Conservation (phyloP, 2,329 filamentous ascomycete species). For the Clarireedia paspali region DNA sequence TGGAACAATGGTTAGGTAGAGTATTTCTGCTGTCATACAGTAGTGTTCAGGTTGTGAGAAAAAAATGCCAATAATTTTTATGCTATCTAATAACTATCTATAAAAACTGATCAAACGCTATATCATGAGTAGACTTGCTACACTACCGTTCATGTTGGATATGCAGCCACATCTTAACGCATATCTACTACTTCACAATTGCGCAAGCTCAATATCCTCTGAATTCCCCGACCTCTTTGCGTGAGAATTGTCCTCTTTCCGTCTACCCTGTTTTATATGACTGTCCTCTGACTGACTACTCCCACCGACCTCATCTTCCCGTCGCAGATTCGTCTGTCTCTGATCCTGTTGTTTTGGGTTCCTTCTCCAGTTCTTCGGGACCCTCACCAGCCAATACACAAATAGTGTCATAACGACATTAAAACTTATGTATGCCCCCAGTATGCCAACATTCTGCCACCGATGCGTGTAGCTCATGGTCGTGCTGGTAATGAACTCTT, state of each 20-base stretch:
- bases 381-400: conserved; percentile 44
- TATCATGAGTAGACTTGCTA: no score
- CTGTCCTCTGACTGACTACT: neutral
- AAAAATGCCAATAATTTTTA: no score
- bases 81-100: no score
- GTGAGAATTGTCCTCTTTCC: neutral
- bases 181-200: neutral
- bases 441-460: conserved; percentile 55
- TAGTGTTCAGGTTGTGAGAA: no score
- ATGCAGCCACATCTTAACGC: no score
- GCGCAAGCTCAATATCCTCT: conserved; percentile 2
- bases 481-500: conserved; percentile 51
- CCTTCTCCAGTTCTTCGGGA: conserved; percentile 31
- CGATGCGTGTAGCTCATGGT: conserved; percentile 56
- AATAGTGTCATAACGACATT: conserved; percentile 45
- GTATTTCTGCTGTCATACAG: no score
- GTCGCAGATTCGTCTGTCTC: neutral
- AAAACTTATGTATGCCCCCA: conserved; percentile 40
- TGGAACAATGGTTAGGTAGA: no score
- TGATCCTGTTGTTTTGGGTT: neutral
- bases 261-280: neutral
- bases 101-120: no score
- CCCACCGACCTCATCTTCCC: neutral
- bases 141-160: no score
- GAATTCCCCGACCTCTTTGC: neutral